Evolutionary conservation across 805 yeast species (phyloP).

Genomic region (Candida pseudofarinosa): DNA sequence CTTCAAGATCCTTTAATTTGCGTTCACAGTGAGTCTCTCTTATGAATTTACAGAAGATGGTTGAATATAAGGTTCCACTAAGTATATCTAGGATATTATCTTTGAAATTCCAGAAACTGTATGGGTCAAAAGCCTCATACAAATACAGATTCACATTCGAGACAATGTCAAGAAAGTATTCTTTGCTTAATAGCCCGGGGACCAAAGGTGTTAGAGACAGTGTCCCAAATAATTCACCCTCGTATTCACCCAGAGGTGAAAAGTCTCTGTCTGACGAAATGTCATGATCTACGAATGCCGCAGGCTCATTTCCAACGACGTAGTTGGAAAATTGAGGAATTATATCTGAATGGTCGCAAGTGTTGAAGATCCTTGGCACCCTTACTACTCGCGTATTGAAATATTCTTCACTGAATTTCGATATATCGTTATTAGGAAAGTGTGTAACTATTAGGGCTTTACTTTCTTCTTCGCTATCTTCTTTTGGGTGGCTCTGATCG

Average conservation of each 20-base stretch:
- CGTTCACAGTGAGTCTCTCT: constrained; percentile 22
- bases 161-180: constrained; percentile 43
- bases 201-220: constrained; percentile 49
- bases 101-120: constrained; percentile 16
- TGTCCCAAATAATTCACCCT: constrained; percentile 46
- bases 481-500: constrained; percentile 17
- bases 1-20: constrained; percentile 38
- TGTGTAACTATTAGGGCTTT: constrained; percentile 52
- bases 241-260: constrained; percentile 33
- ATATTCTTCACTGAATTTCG: constrained; percentile 23
- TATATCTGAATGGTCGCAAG: constrained; percentile 24
- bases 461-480: constrained; percentile 13
- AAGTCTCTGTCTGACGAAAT: constrained; percentile 15
- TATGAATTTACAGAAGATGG: constrained; percentile 12
- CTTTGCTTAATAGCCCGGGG: constrained; percentile 18
- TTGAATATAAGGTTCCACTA: constrained; percentile 31
- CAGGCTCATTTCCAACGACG: constrained; percentile 62
- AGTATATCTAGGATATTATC: constrained; percentile 41
- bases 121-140: constrained; percentile 36
- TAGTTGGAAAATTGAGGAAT: constrained; percentile 54
- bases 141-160: constrained; percentile 40
- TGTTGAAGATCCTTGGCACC: constrained; percentile 51
- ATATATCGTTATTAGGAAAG: constrained; percentile 56
- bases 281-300: constrained; percentile 38
- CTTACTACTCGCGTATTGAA: constrained; percentile 55